These are phyloP conservation scores for Nemophila menziesii DNA, from an alignment of 257 asterid species.

Conservation along the genomic window DNA sequence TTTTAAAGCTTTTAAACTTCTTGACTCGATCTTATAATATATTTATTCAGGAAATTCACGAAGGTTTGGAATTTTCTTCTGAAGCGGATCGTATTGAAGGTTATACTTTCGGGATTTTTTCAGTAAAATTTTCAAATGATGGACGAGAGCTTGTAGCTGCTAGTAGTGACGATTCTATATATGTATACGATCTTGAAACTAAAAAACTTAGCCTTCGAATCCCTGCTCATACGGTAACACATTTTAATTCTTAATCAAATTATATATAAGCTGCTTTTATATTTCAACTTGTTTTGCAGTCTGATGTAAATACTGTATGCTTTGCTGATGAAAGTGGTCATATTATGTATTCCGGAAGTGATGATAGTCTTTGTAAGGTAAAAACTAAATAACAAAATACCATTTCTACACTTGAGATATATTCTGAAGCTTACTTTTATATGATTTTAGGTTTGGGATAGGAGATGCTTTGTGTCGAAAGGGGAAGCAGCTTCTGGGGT, in stretches of 20 bases:
- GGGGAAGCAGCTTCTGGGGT: constrained; percentile 73
- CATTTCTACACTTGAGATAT: not conserved
- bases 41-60: constrained; percentile 79
- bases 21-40: not conserved
- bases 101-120: constrained; percentile 83
- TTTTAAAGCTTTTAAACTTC: constrained; percentile 10
- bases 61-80: constrained; percentile 73
- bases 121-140: constrained; percentile 81
- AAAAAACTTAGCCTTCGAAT: constrained; percentile 58
- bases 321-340: constrained; percentile 94
- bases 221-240: constrained; percentile 72
- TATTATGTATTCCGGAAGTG: constrained; percentile 93
- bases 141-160: constrained; percentile 92
- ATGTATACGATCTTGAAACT: constrained; percentile 80
- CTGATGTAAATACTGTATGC: constrained; percentile 95
- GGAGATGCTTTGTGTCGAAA: constrained; percentile 60
- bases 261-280: not conserved
- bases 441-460: constrained; percentile 75
- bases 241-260: not conserved
- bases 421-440: not conserved
- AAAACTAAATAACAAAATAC: too few species aligned
- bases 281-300: constrained; percentile 36
- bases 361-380: constrained; percentile 90
- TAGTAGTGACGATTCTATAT: constrained; percentile 56
- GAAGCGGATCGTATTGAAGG: constrained; percentile 34